Percentiles rank a stretch among this genome's conserved stretches.
These are phyloP conservation scores for Oxalis stricta DNA, from an alignment of 441 rosid species.

Conservation along the genomic window DNA sequence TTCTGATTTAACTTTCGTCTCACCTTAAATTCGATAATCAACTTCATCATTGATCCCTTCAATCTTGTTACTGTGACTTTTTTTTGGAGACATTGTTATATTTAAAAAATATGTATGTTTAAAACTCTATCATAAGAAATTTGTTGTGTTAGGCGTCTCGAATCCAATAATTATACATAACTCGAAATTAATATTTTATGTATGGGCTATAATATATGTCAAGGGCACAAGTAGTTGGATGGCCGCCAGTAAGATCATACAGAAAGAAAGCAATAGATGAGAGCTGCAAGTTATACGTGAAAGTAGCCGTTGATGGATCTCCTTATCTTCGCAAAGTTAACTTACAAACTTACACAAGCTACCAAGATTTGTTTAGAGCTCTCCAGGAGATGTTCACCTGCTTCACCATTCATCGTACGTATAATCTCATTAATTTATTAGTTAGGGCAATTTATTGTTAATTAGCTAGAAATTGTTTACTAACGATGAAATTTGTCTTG, in stretches of 20 bases:
- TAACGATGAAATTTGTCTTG: not conserved
- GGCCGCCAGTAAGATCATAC: constrained; percentile 18
- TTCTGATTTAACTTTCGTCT: too few species aligned
- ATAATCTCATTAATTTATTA: not conserved
- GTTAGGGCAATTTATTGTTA: too few species aligned
- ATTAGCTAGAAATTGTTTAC: not conserved
- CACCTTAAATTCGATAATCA: too few species aligned
- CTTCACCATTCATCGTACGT: constrained; percentile 4
- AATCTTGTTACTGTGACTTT: too few species aligned
- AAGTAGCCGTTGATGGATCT: constrained; percentile 17
- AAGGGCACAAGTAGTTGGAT: constrained; percentile 12
- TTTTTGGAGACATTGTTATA: too few species aligned
- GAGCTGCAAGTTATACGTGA: constrained; percentile 14
- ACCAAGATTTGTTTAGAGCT: constrained; percentile 6
- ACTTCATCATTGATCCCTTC: too few species aligned
- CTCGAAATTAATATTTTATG: not conserved
- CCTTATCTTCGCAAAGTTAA: constrained; percentile 17
- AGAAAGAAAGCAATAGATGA: constrained; percentile 11
- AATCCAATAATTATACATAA: too few species aligned
- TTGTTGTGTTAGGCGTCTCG: too few species aligned
- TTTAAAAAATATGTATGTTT: too few species aligned
- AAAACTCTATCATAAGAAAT: too few species aligned
- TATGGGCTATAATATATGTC: not conserved
- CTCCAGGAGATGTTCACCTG: constrained; percentile 12
- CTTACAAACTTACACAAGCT: constrained; percentile 7